Evolutionary conservation across 495 filamentous ascomycete species (phyloP).

Genomic region (Penicillium cataractarum): DNA sequence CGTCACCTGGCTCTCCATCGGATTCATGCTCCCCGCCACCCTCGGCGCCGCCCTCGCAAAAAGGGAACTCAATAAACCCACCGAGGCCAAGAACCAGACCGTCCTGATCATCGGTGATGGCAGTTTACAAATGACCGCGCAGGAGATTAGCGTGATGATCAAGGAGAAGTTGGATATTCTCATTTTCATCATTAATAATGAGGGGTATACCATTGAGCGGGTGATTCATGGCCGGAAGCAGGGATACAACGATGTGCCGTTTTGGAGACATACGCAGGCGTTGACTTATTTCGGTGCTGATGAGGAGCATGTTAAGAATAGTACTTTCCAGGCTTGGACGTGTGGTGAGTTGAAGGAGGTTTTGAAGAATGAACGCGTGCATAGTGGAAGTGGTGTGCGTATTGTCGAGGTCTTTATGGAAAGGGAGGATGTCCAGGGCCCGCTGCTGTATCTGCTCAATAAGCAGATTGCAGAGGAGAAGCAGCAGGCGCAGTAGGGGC

Average conservation of each 20-base stretch:
- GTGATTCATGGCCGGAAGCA: constrained; percentile 74
- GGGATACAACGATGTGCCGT: constrained; percentile 71
- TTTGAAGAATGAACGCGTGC: constrained; percentile 35
- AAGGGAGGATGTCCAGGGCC: constrained; percentile 46
- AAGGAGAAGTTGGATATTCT: constrained; percentile 67
- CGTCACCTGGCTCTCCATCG: constrained; percentile 49
- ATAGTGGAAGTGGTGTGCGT: constrained; percentile 43
- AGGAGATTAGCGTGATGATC: constrained; percentile 80
- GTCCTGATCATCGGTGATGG: constrained; percentile 85
- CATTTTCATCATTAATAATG: constrained; percentile 76
- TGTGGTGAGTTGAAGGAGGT: constrained; percentile 43
- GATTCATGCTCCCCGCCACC: constrained; percentile 53
- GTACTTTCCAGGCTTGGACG: constrained; percentile 35
- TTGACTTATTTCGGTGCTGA: constrained; percentile 48
- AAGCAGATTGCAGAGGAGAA: constrained; percentile 31
- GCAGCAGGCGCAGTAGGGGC: constrained; percentile 4
- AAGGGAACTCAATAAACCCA: constrained; percentile 33
- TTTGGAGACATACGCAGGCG: constrained; percentile 62
- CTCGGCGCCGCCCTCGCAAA: constrained; percentile 54
- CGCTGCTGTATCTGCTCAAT: constrained; percentile 31
- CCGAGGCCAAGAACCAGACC: constrained; percentile 30
- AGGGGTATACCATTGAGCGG: constrained; percentile 77
- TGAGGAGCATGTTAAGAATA: constrained; percentile 30
- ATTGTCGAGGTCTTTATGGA: constrained; percentile 52
- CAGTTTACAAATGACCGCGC: constrained; percentile 75